Evolutionary conservation across 2,329 filamentous ascomycete species (phyloP).

Genomic region (Colletotrichum plurivorum): DNA sequence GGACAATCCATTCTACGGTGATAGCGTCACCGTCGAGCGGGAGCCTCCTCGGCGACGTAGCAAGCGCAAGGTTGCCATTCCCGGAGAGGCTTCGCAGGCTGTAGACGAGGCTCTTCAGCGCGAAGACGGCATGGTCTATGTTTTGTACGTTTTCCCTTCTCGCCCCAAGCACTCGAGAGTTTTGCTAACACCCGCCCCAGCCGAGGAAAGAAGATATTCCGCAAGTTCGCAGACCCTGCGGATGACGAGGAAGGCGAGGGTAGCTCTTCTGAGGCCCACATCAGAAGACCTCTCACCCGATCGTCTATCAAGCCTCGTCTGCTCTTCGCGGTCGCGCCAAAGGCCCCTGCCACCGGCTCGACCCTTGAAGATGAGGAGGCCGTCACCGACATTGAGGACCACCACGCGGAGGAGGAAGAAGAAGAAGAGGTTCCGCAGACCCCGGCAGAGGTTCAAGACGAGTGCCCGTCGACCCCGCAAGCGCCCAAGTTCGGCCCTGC

Average conservation of each 20-base stretch:
- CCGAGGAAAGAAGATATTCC: conserved; percentile 85
- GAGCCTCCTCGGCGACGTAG: conserved; percentile 64
- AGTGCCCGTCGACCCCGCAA: conserved; percentile 61
- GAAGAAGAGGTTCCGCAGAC: conserved; percentile 54
- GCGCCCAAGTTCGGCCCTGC: conserved; percentile 69
- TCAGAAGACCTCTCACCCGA: conserved; percentile 69
- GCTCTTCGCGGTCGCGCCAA: conserved; percentile 71
- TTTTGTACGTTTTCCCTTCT: conserved; percentile 76
- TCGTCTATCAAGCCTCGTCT: conserved; percentile 80
- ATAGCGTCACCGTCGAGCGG: conserved; percentile 52
- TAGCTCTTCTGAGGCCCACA: conserved; percentile 48
- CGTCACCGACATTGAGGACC: conserved; percentile 70
- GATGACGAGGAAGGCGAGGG: conserved; percentile 51
- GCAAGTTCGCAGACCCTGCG: conserved; percentile 70
- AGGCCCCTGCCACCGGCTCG: conserved; percentile 29
- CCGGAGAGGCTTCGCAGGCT: conserved; percentile 69
- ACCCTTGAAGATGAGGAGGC: conserved; percentile 71
- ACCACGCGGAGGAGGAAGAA: conserved; percentile 53
- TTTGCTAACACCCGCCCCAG: conserved; percentile 55
- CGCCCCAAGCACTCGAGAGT: conserved; percentile 30
- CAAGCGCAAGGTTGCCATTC: conserved; percentile 68
- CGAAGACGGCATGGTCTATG: conserved; percentile 80
- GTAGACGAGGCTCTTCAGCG: conserved; percentile 75
- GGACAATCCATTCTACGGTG: conserved; percentile 81
- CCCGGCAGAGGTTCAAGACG: conserved; percentile 41